Evolutionary conservation across 2,329 filamentous ascomycete genomes (phyloP), one percentile per base, ranked within the genome.

Genomic region (Setomelanomma holmii): DNA sequence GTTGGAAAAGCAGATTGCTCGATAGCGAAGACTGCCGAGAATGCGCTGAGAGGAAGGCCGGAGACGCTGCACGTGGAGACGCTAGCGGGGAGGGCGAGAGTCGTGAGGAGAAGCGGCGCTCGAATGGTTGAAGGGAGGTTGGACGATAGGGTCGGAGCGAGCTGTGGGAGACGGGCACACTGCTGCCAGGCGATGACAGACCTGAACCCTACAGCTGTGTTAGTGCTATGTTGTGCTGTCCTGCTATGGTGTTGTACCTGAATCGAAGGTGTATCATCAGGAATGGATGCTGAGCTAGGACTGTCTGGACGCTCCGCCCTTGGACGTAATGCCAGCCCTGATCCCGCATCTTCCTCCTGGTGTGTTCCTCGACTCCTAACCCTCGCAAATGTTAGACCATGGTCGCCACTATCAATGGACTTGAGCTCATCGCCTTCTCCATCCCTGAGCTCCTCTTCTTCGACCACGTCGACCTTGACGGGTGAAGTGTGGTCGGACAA

Each of bases 91-190:
- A 84, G 12, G 88, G 85, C 8, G 88, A 86, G 53, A 97, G 48
- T 41, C 93, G 88, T 14, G 93, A 93, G 71, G 96, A 92, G 76
- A 99, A 99, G 49, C 95, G 87, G 58, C 91, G 87, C 72, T 99
- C 95, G 74, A 99, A 99, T 4, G 95, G 93, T 68, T 93, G 87
- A 66, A 97, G 89, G 14, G 91, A 92, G 17, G 90, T 90, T 14
- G 89, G 90, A 12, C 91, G 88, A 63, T 89, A 91, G 59, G 89
- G 82, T 17, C 86, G 82, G 51, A 89, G 83, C 14, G 88, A 88
- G 61, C 86, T 86, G 53, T 88, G 80, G 30, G 88, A 87, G 4
- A 87, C 86, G 22, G 91, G 82, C 33, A 89, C 79, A 66, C 89
- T 91, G 75, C 91, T 92, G 33, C 86, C 84, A n/a, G 87, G 86